Base-by-base conservation (phyloP, 1,284 basidiomycete genomes). In the Ganoderma meredithae region DNA sequence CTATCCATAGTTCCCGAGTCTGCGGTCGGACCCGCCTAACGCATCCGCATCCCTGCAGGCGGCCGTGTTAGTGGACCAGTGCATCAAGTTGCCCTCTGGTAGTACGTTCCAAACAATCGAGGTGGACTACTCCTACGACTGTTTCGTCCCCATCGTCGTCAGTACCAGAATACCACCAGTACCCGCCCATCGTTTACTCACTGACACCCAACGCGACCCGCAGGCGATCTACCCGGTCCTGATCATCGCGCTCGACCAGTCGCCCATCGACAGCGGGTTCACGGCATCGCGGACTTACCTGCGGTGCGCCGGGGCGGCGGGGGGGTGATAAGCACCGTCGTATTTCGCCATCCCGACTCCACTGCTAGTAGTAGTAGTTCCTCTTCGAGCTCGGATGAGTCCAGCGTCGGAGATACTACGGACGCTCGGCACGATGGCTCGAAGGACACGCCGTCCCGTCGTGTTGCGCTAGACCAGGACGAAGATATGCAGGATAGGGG, bases 171-270 rank as follows among this genome's bases (percentile, higher is more conserved):
- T n/a, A n/a, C n/a, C 4, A 31, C 27, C 27, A 31, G 27, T 31
- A 4, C 27, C 27, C 4, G 27, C 27, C 1, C 27, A 31, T 31
- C 4, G 4, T 31, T 31, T 31, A 31, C 27, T 31, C 27, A 31
- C 27, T 31, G 27, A 31, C 27, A 31, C 27, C 27, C 27, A 8
- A 2, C 17, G 8, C 36, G 8, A 27, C 17, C 19, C 12, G 25
- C 59, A 62, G 60, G 60, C 60, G 27, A 49, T 62, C 43, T 62
- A 62, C 31, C 60, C 60, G 27, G 44, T 62, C 25, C 43, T 49
- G 1, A 52, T 62, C 44, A 39, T 62, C 60, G 60, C 60, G 15
- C 25, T 62, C 27, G 33, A 62, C 44, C 22, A 62, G 60, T 47
- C 60, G 3, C 58, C 27, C 17, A 27, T 59, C 36, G 58, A 36